These are phyloP conservation scores for Trichoderma koningii DNA, from an alignment of 2,329 filamentous ascomycete genomes.

Conservation along the genomic window DNA sequence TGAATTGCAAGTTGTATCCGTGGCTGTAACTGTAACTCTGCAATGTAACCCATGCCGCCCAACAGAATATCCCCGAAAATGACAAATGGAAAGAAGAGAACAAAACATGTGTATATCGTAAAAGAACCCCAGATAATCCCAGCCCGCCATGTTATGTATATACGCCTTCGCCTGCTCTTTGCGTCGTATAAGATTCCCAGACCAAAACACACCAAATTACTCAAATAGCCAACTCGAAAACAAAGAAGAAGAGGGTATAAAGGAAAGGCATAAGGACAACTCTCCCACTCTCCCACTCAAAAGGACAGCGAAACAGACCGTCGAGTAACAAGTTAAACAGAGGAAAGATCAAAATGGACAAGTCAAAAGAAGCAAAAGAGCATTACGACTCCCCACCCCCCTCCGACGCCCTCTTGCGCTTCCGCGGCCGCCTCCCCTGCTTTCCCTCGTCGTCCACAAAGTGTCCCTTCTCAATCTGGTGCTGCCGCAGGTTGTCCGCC, in stretches of 20 bases:
- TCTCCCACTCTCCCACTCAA: not conserved
- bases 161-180: constrained; percentile 11
- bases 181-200: not conserved
- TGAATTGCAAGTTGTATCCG: too few relatives aligned
- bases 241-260: not conserved
- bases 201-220: not conserved
- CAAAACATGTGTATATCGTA: not conserved
- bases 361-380: not conserved
- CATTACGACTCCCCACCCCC: not conserved
- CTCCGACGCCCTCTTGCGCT: constrained; percentile 44
- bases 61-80: not conserved
- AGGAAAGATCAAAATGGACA: not conserved
- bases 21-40: not conserved
- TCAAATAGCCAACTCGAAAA: not conserved
- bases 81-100: not conserved
- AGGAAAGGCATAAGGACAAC: not conserved
- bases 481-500: constrained; percentile 57
- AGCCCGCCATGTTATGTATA: not conserved
- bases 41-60: constrained; percentile 3
- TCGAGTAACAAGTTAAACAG: not conserved
- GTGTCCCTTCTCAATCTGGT: constrained; percentile 59
- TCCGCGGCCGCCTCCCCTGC: constrained; percentile 44
- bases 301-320: not conserved
- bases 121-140: not conserved
- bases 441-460: constrained; percentile 50